Base-by-base conservation (phyloP, 2,329 filamentous ascomycete genomes). In the Teratosphaeriaceae sp. region DNA sequence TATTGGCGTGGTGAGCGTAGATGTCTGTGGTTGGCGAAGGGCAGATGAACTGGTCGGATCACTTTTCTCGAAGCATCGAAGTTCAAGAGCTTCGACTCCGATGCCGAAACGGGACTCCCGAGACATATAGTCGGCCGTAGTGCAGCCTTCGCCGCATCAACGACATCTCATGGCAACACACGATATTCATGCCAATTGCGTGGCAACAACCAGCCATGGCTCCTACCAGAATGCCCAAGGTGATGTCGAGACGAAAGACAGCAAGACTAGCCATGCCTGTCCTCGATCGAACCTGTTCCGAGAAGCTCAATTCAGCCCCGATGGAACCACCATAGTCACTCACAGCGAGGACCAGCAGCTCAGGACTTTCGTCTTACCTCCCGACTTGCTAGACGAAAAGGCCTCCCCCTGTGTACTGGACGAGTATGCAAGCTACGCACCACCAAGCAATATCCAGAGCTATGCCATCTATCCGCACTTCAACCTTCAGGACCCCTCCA, bases 281-380 rank as follows among this genome's bases (percentile, higher is more conserved):
- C 21, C 11, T 19, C 9, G 19, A 30, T 53, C 52, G 3, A 66
- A 66, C 43, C 66, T 66, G 51, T 73, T 70, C 56, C 73, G 68
- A 48, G 59, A 60, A 26, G 68, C 66, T 13, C 63, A 71, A 54
- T 74, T 64, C 49, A 60, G 71, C 6, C 64, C 74, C 13, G 78
- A 82, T 56, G 78, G 78, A 5, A 79, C 74, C 1, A 73, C 69
- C 18, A 56, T 82, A 19, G 56, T 82, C 45, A 75, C 76, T 2
- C 70, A 71, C 30, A 74, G 68, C 44, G 70, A 67, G 16, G 69
- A 75, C 49, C 65, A 75, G 40, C 58, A 64, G 44, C 65, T 76
- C n/a, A 67, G 73, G 51, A 72, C 71, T 1, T 78, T 74, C 54
- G 66, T 79, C 5, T 55, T 80, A 63, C 73, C 75, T 2, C 60